Conservation (phyloP, 1,284 basidiomycete genomes). For the Ceratobasidium sp. region DNA sequence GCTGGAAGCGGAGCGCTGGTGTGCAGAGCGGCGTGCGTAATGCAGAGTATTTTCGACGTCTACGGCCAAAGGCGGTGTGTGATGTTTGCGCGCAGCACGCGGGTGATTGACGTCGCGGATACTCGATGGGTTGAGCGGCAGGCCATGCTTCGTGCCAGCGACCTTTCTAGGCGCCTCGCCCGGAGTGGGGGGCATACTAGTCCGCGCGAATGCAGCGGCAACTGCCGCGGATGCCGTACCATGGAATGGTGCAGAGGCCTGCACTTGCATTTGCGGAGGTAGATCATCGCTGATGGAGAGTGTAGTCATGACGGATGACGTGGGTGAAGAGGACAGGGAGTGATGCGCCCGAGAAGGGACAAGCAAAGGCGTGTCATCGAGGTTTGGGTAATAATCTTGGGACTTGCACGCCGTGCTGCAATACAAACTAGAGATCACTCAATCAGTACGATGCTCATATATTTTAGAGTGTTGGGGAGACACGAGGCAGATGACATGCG, state of each 20-base stretch:
- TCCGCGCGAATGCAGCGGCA: conserved; percentile 42
- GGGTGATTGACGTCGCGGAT: conserved; percentile 20
- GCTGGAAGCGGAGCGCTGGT: conserved; percentile 38
- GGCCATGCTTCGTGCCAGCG: conserved; percentile 5
- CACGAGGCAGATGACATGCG: conserved; percentile 40
- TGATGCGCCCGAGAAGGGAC: conserved; percentile 44
- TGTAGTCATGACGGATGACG: conserved; percentile 56
- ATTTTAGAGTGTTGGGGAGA: conserved; percentile 16
- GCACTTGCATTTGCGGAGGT: conserved; percentile 42
- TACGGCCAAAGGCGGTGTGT: not conserved
- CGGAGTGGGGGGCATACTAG: conserved; percentile 43
- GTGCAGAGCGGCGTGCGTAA: conserved; percentile 30
- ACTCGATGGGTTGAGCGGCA: conserved; percentile 11
- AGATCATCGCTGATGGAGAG: conserved; percentile 46
- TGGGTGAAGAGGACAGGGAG: conserved; percentile 66
- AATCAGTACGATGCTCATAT: conserved; percentile 24
- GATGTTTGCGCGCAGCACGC: conserved; percentile 22
- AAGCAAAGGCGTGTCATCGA: conserved; percentile 36
- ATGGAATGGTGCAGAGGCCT: conserved; percentile 23
- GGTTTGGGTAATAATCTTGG: conserved; percentile 44
- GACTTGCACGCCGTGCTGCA: conserved; percentile 76
- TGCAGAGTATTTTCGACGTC: conserved; percentile 39
- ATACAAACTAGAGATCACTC: conserved; percentile 57
- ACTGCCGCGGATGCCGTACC: conserved; percentile 34
- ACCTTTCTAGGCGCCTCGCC: conserved; percentile 26